Conservation (phyloP, 306 rosid species). For the Prunus kanzakura region DNA sequence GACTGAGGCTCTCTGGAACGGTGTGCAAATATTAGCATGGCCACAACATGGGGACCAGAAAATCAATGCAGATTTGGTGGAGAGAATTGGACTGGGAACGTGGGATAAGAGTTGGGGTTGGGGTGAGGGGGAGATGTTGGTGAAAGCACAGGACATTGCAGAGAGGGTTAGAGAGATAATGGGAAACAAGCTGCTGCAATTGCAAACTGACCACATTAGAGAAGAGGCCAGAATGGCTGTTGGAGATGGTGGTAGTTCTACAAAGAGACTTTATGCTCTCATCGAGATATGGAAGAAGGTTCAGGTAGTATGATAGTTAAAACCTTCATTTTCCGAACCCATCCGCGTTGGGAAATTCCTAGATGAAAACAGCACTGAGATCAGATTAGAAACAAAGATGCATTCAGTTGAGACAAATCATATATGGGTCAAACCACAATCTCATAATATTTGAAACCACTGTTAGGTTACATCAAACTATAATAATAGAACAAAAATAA, state of each 20-base stretch:
- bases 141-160: slow-evolving; percentile 21
- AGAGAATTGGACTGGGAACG: slow-evolving; percentile 14
- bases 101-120: slow-evolving; percentile 26
- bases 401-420: slow-evolving; percentile 7
- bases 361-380: neutral
- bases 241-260: slow-evolving; percentile 9
- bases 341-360: neutral
- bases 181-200: slow-evolving; percentile 6
- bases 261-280: slow-evolving; percentile 14
- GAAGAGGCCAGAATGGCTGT: slow-evolving; percentile 19
- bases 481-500: slow-evolving; percentile 4
- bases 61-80: slow-evolving; percentile 23
- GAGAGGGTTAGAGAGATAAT: slow-evolving; percentile 9
- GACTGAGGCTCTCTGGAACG: slow-evolving; percentile 25
- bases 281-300: slow-evolving; percentile 18
- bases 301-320: neutral
- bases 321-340: neutral
- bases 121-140: slow-evolving; percentile 11
- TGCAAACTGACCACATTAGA: neutral
- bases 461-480: neutral
- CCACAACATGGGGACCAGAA: slow-evolving; percentile 31
- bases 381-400: neutral
- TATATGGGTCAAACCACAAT: slow-evolving; percentile 12
- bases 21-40: slow-evolving; percentile 23
- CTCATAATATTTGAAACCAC: neutral